Conservation (phyloP, 139 green algal species). For the Marvania coccoides region DNA sequence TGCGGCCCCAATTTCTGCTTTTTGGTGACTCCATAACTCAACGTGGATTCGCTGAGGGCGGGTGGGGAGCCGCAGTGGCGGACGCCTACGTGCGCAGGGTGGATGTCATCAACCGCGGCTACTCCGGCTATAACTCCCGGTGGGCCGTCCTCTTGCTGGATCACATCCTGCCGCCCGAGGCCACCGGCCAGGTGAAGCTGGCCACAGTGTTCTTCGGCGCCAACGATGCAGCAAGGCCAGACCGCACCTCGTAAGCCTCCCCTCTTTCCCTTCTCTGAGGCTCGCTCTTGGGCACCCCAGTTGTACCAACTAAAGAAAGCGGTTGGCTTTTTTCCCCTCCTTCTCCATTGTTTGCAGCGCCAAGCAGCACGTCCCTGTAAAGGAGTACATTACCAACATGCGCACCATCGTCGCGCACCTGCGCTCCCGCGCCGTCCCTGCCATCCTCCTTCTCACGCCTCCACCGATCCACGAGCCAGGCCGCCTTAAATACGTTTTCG, state of each 20-base stretch:
- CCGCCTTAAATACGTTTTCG: conserved; percentile 32
- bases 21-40: conserved; percentile 80
- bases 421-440: conserved; percentile 5
- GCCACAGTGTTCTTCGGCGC: conserved; percentile 84
- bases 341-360: conserved; percentile 22
- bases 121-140: conserved; percentile 82
- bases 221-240: conserved; percentile 80
- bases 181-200: conserved; percentile 18
- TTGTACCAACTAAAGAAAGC: neutral
- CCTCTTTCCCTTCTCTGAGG: neutral
- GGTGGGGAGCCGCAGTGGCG: conserved; percentile 50
- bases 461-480: conserved; percentile 56
- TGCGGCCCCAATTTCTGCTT: conserved; percentile 42
- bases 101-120: conserved; percentile 77
- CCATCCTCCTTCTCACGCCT: conserved; percentile 65
- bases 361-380: conserved; percentile 78
- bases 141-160: conserved; percentile 61
- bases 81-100: conserved; percentile 47
- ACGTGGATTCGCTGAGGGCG: conserved; percentile 37
- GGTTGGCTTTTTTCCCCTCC: too few species aligned
- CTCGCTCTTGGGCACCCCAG: neutral
- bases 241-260: conserved; percentile 34
- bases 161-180: conserved; percentile 36
- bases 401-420: conserved; percentile 41
- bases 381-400: conserved; percentile 63